phyloP scores from a whole-genome alignment of 2,329 filamentous ascomycete genomes.

The Chaetomium olivaceum region DNA sequence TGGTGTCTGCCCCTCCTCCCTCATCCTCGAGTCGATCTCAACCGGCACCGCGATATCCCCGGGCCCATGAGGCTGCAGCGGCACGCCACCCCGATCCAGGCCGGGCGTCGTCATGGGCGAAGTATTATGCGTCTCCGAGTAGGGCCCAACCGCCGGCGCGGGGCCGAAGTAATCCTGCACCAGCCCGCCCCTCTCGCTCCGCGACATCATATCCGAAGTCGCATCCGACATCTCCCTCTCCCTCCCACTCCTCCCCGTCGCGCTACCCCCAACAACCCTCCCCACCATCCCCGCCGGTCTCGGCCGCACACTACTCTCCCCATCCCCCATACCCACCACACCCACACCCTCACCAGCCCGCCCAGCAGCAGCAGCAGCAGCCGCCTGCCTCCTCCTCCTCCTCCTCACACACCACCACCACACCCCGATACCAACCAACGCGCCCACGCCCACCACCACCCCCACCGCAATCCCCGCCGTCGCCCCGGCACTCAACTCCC shows the following conservation, averaged over 20 bases:
- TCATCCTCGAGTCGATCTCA: constrained; percentile 50
- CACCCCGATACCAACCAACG: constrained; percentile 45
- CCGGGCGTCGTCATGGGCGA: constrained; percentile 34
- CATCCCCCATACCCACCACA: constrained; percentile 31
- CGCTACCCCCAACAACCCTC: constrained; percentile 27
- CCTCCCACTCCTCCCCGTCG: constrained; percentile 9
- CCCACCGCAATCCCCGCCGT: constrained; percentile 60
- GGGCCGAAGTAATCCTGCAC: constrained; percentile 49
- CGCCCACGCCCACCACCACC: constrained; percentile 46
- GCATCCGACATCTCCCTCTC: constrained; percentile 31
- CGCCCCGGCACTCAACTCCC: constrained; percentile 49
- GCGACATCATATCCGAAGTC: constrained; percentile 39
- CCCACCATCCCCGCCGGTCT: constrained; percentile 33
- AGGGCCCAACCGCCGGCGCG: constrained; percentile 49
- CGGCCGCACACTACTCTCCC: constrained; percentile 18
- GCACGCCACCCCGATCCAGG: constrained; percentile 41
- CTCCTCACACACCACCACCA: constrained; percentile 55
- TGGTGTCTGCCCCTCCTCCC: background rate
- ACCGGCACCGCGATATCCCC: constrained; percentile 54
- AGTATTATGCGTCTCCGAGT: constrained; percentile 40
- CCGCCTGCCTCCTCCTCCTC: constrained; percentile 37
- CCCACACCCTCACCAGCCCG: constrained; percentile 29
- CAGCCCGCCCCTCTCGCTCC: constrained; percentile 34
- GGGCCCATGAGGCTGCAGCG: constrained; percentile 48
- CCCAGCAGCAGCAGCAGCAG: constrained; percentile 6